These are phyloP conservation scores for Parsonsia alboflavescens DNA, from an alignment of 257 asterid species.

Conservation along the genomic window DNA sequence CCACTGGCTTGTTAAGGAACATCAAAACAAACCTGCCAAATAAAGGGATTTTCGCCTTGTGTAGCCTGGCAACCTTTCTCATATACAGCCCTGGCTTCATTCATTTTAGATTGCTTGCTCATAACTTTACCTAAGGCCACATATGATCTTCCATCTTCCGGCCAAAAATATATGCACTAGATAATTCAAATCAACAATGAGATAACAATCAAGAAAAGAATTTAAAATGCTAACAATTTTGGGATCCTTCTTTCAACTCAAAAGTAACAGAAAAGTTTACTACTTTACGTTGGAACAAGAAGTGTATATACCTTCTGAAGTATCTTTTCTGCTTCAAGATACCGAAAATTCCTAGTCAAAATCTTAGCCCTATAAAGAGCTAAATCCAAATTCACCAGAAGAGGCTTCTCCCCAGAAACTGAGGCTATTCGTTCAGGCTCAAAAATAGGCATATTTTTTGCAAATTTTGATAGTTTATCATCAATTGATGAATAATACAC, in stretches of 20 bases:
- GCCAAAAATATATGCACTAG: constrained; percentile 88
- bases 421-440: constrained; percentile 67
- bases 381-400: constrained; percentile 77
- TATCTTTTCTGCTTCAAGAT: constrained; percentile 68
- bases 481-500: constrained; percentile 41
- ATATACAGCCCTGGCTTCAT: constrained; percentile 80
- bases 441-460: constrained; percentile 78
- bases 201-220: constrained; percentile 8
- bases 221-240: neutral
- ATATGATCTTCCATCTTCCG: constrained; percentile 96
- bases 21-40: constrained; percentile 79
- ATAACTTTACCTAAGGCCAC: constrained; percentile 77
- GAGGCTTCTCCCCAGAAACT: constrained; percentile 54
- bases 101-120: constrained; percentile 61
- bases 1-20: neutral
- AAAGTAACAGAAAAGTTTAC: neutral
- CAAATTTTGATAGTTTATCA: constrained; percentile 55
- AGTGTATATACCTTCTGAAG: constrained; percentile 50
- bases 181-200: constrained; percentile 19
- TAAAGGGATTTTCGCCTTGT: constrained; percentile 92
- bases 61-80: constrained; percentile 98
- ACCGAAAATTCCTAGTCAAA: constrained; percentile 52
- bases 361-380: constrained; percentile 76
- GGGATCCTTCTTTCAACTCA: neutral
- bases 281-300: neutral